Base-by-base conservation (phyloP, 2,329 filamentous ascomycete species). In the Diaporthe amygdali region DNA sequence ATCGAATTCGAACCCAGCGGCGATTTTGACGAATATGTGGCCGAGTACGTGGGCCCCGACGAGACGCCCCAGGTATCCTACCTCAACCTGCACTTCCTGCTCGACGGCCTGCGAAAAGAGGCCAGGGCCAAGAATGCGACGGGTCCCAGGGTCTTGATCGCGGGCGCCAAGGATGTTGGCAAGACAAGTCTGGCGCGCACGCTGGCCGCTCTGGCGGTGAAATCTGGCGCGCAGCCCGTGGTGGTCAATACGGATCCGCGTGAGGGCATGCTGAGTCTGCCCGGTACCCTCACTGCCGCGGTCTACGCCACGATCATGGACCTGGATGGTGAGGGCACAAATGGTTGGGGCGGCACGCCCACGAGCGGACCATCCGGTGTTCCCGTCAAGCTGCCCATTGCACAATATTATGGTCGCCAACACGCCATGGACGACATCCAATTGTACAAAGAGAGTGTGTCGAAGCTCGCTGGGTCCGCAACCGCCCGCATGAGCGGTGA, bases 341-440 rank as follows among this genome's bases (percentile, higher is more conserved):
- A 95, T 72, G 94, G 93, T 25, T 98, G 95, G 91, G 96, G 96
- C 12, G 94, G 89, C 75, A 95, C 94, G 76, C 95, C 96, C 0
- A 97, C 95, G 76, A 97, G 93, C 75, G 96, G 96, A 0, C 95
- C 96, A 0, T 96, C 93, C 76, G 89, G 91, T 0, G 91, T 97
- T 22, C 95, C 96, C 0, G 94, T 97, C 66, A 98, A 98, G 84
- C 86, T 97, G 76, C 96, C 96, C 6, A 84, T 99, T 68, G 94
- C 96, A 34, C 97, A 97, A 79, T 94, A 95, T 81, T 97, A 94
- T 80, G 96, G 96, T 20, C 85, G 93, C 74, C 87, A 89, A 66
- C 90, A 87, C 73, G 89, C 94, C 0, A 92, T 94, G 75, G 93
- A 94, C 63, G 93, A 94, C 72, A 86, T 89, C 0, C 88, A 85